A percentile compares a stretch with the other conserved stretches of the same genome.
Evolutionary conservation across 1,284 basidiomycete species (phyloP).

Genomic region (Leccinum variabile): DNA sequence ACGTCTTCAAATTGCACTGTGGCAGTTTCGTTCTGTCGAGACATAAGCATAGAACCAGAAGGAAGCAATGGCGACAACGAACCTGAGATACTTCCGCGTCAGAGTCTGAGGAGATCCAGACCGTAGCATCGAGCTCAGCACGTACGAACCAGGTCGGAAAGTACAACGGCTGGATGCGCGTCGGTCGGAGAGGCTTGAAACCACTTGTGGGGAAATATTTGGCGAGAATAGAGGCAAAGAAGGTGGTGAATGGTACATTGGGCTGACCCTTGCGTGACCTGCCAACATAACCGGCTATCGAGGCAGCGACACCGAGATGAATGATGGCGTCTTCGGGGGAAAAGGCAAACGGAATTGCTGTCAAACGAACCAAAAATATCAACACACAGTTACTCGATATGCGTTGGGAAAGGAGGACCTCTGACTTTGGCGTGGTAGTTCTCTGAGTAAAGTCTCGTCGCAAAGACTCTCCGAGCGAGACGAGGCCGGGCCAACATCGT

Average conservation of each 20-base stretch:
- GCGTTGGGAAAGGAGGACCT: slow-evolving; percentile 34
- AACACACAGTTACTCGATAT: slow-evolving; percentile 6
- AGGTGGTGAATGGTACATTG: slow-evolving; percentile 18
- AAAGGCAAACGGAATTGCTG: slow-evolving; percentile 42
- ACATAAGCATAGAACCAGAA: slow-evolving; percentile 4
- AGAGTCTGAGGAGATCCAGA: slow-evolving; percentile 30
- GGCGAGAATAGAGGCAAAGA: slow-evolving; percentile 28
- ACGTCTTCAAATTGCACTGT: slow-evolving; percentile 30
- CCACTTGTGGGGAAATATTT: slow-evolving; percentile 32
- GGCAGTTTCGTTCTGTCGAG: slow-evolving; percentile 18
- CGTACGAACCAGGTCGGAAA: slow-evolving; percentile 63
- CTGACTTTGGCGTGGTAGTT: slow-evolving; percentile 45
- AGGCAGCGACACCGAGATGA: slow-evolving; percentile 27
- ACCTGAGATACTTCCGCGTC: slow-evolving; percentile 26
- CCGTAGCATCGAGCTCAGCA: slow-evolving; percentile 45
- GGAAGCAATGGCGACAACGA: slow-evolving; percentile 9
- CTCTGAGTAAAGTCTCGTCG: slow-evolving; percentile 21
- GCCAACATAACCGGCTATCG: slow-evolving; percentile 20
- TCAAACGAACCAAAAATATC: slow-evolving; percentile 9
- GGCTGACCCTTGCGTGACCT: slow-evolving; percentile 14
- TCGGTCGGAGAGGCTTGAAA: slow-evolving; percentile 31
- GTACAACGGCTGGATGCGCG: slow-evolving; percentile 47
- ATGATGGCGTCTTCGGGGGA: slow-evolving; percentile 35
- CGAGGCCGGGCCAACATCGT: slow-evolving; percentile 23
- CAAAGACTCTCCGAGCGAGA: slow-evolving; percentile 4